Conservation (phyloP, 2,329 filamentous ascomycete genomes). For the Cordyceps pruinosa region DNA sequence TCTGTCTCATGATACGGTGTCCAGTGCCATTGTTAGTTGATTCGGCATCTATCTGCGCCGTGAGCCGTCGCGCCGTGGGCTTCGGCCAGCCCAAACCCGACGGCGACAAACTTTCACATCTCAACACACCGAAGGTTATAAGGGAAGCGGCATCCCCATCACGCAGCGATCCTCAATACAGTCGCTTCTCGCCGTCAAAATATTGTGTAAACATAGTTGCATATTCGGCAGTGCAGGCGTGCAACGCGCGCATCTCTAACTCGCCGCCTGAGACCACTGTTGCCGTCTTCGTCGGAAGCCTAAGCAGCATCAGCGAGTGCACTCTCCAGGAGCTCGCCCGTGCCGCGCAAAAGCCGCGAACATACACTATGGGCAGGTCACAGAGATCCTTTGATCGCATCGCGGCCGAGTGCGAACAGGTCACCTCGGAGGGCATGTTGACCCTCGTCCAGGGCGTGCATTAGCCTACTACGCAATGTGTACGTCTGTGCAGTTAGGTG, state of each 20-base stretch:
- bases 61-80: not conserved
- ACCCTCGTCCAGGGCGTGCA: conserved; percentile 42
- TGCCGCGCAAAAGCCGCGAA: conserved; percentile 32
- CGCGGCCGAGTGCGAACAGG: conserved; percentile 31
- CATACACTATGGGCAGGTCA: conserved; percentile 47
- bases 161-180: not conserved
- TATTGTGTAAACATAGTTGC: not conserved
- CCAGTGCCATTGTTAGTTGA: not conserved
- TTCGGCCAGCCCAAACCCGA: not conserved
- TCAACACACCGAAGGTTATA: not conserved
- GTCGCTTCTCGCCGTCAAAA: not conserved
- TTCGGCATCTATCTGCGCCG: not conserved
- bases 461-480: conserved; percentile 44
- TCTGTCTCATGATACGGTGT: conserved; percentile 33
- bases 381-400: conserved; percentile 30
- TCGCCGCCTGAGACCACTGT: conserved; percentile 22
- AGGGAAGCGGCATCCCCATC: not conserved
- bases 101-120: not conserved
- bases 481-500: conserved; percentile 42
- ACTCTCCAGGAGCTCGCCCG: conserved; percentile 37
- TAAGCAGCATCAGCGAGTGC: conserved; percentile 42
- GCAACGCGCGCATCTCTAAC: not conserved
- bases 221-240: not conserved
- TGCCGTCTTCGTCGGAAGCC: conserved; percentile 47
- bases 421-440: conserved; percentile 38